Conservation (phyloP, 2,329 filamentous ascomycete species). For the Exophiala sp. region DNA sequence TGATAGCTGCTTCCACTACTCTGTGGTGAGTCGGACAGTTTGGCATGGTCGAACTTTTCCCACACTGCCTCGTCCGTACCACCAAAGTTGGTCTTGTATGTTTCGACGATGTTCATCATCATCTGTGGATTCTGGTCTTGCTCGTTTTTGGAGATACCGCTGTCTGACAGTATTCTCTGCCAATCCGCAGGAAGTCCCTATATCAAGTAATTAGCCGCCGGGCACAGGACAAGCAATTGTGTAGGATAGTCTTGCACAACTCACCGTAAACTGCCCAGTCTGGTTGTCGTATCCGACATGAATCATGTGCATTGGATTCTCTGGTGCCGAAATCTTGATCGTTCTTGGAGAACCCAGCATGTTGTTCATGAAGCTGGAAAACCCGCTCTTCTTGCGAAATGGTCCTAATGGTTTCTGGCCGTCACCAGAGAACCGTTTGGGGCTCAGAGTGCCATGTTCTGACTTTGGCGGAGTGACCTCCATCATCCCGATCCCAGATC, state of each 20-base stretch:
- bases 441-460: conserved; percentile 60
- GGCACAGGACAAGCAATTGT: background rate
- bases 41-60: conserved; percentile 93
- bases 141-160: conserved; percentile 93
- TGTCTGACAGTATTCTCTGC: conserved; percentile 92
- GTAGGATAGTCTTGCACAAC: conserved; percentile 36
- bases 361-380: conserved; percentile 83
- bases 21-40: conserved; percentile 43
- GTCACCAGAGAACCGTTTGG: conserved; percentile 46
- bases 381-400: conserved; percentile 79
- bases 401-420: conserved; percentile 42
- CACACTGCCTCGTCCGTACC: conserved; percentile 76
- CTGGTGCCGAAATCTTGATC: conserved; percentile 92
- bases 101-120: conserved; percentile 90
- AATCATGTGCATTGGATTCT: conserved; percentile 96
- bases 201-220: background rate
- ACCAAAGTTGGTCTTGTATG: conserved; percentile 93
- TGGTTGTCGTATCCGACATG: conserved; percentile 96
- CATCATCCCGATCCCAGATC: conserved; percentile 47
- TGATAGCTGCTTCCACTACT: conserved; percentile 23
- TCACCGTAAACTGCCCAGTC: conserved; percentile 92
- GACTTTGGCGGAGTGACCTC: conserved; percentile 45
- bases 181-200: conserved; percentile 95
- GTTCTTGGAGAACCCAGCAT: conserved; percentile 80
- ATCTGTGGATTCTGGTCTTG: conserved; percentile 93